Evolutionary conservation across 345 rosid genomes (phyloP).

Genomic region (Geranium brycei): DNA sequence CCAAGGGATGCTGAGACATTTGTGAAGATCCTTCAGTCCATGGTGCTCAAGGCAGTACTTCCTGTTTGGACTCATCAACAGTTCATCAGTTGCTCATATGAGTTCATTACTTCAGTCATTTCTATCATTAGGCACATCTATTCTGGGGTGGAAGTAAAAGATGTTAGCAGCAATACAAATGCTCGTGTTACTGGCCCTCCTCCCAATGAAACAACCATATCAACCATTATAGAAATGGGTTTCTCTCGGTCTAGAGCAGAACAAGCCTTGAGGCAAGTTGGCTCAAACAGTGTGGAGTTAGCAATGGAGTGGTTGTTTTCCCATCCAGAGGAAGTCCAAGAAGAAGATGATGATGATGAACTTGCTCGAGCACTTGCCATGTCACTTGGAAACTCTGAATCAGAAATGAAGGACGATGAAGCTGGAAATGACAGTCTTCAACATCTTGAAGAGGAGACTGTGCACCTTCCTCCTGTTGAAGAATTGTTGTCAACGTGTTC

Average conservation of each 20-base stretch:
- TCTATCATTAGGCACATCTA: slow-evolving; percentile 79
- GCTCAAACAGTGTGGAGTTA: slow-evolving; percentile 83
- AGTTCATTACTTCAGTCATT: slow-evolving; percentile 58
- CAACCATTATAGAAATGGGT: slow-evolving; percentile 95
- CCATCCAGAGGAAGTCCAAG: slow-evolving; percentile 80
- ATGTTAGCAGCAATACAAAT: slow-evolving; percentile 30
- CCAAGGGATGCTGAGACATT: slow-evolving; percentile 84
- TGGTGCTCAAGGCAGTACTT: slow-evolving; percentile 80
- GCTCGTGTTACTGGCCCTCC: slow-evolving; percentile 74
- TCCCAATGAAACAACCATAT: slow-evolving; percentile 74
- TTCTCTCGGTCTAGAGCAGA: slow-evolving; percentile 89
- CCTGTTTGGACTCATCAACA: slow-evolving; percentile 88
- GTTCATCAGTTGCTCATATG: slow-evolving; percentile 66
- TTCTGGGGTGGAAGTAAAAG: slow-evolving; percentile 90
- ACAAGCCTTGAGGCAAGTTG: slow-evolving; percentile 91
- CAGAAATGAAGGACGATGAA: slow-evolving; percentile 52
- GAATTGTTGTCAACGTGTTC: slow-evolving; percentile 77
- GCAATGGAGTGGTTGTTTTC: slow-evolving; percentile 98
- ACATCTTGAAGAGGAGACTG: slow-evolving; percentile 57
- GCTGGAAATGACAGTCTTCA: slow-evolving; percentile 28
- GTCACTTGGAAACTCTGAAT: slow-evolving; percentile 83
- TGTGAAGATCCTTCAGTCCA: slow-evolving; percentile 84
- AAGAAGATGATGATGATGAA: slow-evolving; percentile 98
- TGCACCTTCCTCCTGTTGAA: slow-evolving; percentile 76
- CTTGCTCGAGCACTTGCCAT: slow-evolving; percentile 97